phyloP scores from a whole-genome alignment of 2,329 filamentous ascomycete genomes.

The Magnaporthales sp. region DNA sequence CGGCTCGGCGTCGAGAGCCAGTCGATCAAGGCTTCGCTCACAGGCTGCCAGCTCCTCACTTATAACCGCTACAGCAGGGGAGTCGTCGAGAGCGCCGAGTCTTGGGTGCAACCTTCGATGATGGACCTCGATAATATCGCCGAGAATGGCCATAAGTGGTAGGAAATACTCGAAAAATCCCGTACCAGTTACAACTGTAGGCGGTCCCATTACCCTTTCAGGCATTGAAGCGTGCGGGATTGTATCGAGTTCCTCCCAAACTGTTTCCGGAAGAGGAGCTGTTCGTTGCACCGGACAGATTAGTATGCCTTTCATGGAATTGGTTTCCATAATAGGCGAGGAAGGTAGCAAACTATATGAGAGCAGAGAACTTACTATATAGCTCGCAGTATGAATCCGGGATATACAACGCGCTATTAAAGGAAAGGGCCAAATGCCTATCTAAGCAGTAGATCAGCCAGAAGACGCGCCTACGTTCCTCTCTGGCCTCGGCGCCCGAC shows the following conservation, averaged over 20 bases:
- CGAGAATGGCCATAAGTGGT: conserved; percentile 38
- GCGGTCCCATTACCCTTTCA: conserved; percentile 25
- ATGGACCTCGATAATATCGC: conserved; percentile 39
- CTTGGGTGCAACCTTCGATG: conserved; percentile 32
- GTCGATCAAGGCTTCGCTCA: conserved; percentile 26
- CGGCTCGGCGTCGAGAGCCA: conserved; percentile 17
- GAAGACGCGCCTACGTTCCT: conserved; percentile 36
- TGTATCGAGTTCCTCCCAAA: conserved; percentile 30
- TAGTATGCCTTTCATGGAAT: background rate
- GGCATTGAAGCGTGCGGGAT: conserved; percentile 22
- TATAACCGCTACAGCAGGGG: conserved; percentile 24
- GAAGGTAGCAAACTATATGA: background rate
- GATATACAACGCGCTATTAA: conserved; percentile 33
- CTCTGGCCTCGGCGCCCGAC: conserved; percentile 29
- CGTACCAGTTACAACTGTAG: conserved; percentile 27
- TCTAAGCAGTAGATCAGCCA: conserved; percentile 40
- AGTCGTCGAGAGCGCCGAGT: conserved; percentile 26
- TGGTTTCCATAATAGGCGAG: background rate
- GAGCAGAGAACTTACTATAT: conserved; percentile 19
- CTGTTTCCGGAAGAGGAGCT: conserved; percentile 27
- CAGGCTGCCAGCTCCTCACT: conserved; percentile 27
- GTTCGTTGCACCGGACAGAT: conserved; percentile 9
- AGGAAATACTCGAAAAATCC: conserved; percentile 42
- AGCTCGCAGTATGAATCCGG: conserved; percentile 37
- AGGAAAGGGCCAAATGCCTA: conserved; percentile 36